Evolutionary conservation across 495 filamentous ascomycete species (phyloP).

Genomic region (Talaromyces proteolyticus): DNA sequence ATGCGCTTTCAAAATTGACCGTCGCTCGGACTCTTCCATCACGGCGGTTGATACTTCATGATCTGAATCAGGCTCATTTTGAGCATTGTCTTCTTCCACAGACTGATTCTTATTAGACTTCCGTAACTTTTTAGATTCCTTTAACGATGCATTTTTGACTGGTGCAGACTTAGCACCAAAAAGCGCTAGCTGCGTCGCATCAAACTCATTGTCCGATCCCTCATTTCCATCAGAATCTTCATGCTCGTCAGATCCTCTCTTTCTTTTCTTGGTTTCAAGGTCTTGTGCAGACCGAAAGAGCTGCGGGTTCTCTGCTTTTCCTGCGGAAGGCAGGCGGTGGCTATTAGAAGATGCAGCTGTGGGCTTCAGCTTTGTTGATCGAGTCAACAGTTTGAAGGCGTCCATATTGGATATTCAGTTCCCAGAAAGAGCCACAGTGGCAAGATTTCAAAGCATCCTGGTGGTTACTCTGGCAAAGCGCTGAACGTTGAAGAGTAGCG

Average conservation of each 20-base stretch:
- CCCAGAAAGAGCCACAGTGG: too few relatives aligned
- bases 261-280: constrained; percentile 32
- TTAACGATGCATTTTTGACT: constrained; percentile 9
- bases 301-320: constrained; percentile 45
- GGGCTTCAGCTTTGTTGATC: constrained; percentile 47
- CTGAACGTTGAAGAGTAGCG: not conserved
- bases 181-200: constrained; percentile 32
- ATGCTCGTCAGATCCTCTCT: constrained; percentile 20
- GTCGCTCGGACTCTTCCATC: constrained; percentile 60
- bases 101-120: not conserved
- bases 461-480: not conserved
- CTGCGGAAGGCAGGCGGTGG: constrained; percentile 40
- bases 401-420: constrained; percentile 33
- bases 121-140: not conserved
- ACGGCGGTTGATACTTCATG: constrained; percentile 15
- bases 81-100: constrained; percentile 12
- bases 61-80: constrained; percentile 14
- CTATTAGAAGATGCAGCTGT: constrained; percentile 14
- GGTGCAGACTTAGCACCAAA: constrained; percentile 6
- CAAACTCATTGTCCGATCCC: constrained; percentile 13
- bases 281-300: constrained; percentile 42
- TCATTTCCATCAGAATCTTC: constrained; percentile 14
- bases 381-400: constrained; percentile 47
- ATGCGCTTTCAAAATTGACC: constrained; percentile 70
- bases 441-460: not conserved